Percentiles rank a stretch among this genome's conserved stretches.
These are phyloP conservation scores for Geranium incanum DNA, from an alignment of 441 rosid species.

Conservation along the genomic window DNA sequence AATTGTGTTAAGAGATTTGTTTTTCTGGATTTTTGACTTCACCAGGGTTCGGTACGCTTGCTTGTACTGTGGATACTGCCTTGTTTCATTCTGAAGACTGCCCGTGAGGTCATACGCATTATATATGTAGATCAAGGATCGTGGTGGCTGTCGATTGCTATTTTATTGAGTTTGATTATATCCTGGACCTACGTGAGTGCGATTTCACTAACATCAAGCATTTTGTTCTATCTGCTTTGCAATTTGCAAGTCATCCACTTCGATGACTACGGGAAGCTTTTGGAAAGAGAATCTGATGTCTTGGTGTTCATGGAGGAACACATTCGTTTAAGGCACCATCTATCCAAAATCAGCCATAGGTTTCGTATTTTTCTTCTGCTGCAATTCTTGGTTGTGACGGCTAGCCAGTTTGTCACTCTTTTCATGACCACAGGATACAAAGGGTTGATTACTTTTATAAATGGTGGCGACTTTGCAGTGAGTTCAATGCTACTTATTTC, in stretches of 20 bases:
- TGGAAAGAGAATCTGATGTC: slow-evolving; percentile 66
- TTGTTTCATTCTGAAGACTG: slow-evolving; percentile 57
- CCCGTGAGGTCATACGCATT: slow-evolving; percentile 52
- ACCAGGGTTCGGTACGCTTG: slow-evolving; percentile 58
- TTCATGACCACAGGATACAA: slow-evolving; percentile 69
- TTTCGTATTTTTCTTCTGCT: slow-evolving; percentile 79
- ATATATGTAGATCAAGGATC: slow-evolving; percentile 44
- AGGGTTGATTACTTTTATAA: slow-evolving; percentile 49
- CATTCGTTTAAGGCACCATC: slow-evolving; percentile 55
- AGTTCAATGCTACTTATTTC: slow-evolving; percentile 28
- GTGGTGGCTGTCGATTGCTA: slow-evolving; percentile 64
- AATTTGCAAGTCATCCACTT: slow-evolving; percentile 88
- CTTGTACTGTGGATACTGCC: slow-evolving; percentile 68
- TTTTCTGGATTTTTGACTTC: slow-evolving; percentile 17
- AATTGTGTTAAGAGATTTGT: slow-evolving; percentile 3
- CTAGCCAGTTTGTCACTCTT: slow-evolving; percentile 61
- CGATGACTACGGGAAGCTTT: slow-evolving; percentile 62
- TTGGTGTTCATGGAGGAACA: slow-evolving; percentile 64
- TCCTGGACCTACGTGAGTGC: slow-evolving; percentile 73
- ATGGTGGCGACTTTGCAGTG: slow-evolving; percentile 86
- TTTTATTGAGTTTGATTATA: slow-evolving; percentile 40
- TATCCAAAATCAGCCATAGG: slow-evolving; percentile 92
- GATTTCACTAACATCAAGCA: slow-evolving; percentile 65
- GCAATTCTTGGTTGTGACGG: slow-evolving; percentile 65
- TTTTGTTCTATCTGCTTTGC: slow-evolving; percentile 79